Evolutionary conservation across 768 basidiomycete species (phyloP).

Genomic region (Podaxis mareebaensis): DNA sequence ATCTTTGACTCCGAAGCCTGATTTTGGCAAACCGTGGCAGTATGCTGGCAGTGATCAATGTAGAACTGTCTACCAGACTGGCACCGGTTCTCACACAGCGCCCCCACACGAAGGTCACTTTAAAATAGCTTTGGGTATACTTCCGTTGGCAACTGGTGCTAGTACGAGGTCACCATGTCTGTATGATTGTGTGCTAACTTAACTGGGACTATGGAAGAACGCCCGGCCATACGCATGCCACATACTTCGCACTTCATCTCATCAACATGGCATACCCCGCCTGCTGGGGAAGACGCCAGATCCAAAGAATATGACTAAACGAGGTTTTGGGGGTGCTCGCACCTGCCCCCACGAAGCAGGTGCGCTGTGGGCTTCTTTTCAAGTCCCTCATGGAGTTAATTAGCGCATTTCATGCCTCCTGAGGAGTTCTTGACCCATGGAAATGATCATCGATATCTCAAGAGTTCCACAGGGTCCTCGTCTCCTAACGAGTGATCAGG

Average conservation of each 20-base stretch:
- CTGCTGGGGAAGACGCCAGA: not conserved
- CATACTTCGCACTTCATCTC: not conserved
- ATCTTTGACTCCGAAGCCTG: not conserved
- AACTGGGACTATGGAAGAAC: not conserved
- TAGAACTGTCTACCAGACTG: not conserved
- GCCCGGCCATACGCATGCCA: not conserved
- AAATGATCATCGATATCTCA: conserved; percentile 12
- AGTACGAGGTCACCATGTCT: not conserved
- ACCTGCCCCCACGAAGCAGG: not conserved
- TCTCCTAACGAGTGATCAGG: not conserved
- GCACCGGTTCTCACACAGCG: not conserved
- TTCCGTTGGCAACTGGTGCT: not conserved
- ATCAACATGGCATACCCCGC: not conserved
- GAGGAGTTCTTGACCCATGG: not conserved
- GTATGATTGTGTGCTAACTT: not conserved
- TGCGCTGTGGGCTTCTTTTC: not conserved
- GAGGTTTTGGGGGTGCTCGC: not conserved
- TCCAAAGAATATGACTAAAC: not conserved
- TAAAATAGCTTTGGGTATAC: not conserved
- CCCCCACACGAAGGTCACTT: not conserved
- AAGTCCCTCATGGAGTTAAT: conserved; percentile 7
- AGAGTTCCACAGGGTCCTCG: conserved; percentile 2
- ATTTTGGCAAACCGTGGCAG: not conserved
- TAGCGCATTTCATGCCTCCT: not conserved
- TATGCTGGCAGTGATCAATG: not conserved